phyloP scores from a whole-genome alignment of 805 yeast genomes.

The Sugiyamaella floridensis region DNA sequence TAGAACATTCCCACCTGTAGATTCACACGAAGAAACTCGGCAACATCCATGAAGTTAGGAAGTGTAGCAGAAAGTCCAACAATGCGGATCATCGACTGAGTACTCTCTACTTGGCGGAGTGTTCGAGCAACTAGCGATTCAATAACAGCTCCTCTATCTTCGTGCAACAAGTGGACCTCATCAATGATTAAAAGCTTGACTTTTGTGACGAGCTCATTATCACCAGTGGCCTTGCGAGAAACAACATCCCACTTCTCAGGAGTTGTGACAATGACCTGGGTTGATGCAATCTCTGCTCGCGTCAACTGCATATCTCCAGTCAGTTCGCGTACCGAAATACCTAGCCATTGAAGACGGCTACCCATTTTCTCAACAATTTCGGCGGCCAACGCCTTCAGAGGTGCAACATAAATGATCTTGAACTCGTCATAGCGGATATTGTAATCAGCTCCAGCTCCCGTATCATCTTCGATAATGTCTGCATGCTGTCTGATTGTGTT shows the following conservation, averaged over 20 bases:
- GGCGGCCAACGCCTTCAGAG: conserved; percentile 89
- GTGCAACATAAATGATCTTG: conserved; percentile 89
- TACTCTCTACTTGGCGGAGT: conserved; percentile 85
- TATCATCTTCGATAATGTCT: conserved; percentile 40
- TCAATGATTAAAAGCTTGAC: conserved; percentile 85
- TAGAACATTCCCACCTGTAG: conserved; percentile 87
- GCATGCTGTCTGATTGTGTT: conserved; percentile 68
- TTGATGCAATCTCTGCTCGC: conserved; percentile 65
- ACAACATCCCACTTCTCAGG: conserved; percentile 99
- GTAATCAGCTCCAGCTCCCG: conserved; percentile 30
- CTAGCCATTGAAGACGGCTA: conserved; percentile 72
- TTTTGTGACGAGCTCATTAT: conserved; percentile 72
- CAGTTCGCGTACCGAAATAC: conserved; percentile 76
- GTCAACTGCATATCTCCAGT: conserved; percentile 96
- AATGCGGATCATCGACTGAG: conserved; percentile 91
- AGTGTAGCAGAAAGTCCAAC: conserved; percentile 90
- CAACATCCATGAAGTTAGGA: conserved; percentile 88
- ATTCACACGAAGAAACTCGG: conserved; percentile 84
- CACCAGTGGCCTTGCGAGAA: conserved; percentile 87
- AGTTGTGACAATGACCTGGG: conserved; percentile 87
- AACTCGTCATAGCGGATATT: conserved; percentile 77
- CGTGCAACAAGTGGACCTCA: conserved; percentile 93
- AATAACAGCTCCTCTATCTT: conserved; percentile 96
- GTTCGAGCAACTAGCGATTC: conserved; percentile 95
- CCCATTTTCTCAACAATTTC: conserved; percentile 91